Evolutionary conservation across 345 rosid species (phyloP).

Genomic region (Pistacia atlantica): DNA sequence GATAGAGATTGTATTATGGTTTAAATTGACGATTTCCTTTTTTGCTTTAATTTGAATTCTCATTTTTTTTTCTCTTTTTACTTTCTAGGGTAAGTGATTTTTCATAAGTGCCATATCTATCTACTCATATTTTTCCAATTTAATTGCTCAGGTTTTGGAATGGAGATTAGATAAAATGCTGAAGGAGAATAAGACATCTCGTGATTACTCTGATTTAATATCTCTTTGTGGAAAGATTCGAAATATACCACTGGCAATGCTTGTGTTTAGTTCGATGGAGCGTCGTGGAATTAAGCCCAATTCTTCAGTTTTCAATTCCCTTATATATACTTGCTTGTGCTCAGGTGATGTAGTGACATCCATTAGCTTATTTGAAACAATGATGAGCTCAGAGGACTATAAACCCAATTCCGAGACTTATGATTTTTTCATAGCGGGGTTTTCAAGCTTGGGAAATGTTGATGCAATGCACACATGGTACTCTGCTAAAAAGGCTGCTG

Average conservation of each 20-base stretch:
- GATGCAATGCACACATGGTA: conserved; percentile 33
- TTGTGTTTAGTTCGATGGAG: conserved; percentile 43
- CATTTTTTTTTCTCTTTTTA: neutral
- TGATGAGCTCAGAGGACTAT: conserved; percentile 33
- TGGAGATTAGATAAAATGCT: conserved; percentile 45
- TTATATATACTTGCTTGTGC: conserved; percentile 28
- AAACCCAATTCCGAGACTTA: conserved; percentile 36
- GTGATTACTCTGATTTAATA: conserved; percentile 29
- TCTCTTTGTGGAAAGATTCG: conserved; percentile 39
- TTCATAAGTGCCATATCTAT: neutral
- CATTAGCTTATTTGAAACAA: conserved; percentile 41
- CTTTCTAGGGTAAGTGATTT: neutral
- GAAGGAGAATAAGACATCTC: conserved; percentile 22
- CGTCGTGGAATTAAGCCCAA: conserved; percentile 34
- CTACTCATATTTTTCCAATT: neutral
- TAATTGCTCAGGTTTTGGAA: conserved; percentile 35
- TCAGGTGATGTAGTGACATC: conserved; percentile 29
- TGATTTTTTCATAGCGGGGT: conserved; percentile 35
- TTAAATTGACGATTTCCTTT: neutral
- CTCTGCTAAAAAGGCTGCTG: conserved; percentile 34
- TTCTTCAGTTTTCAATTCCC: conserved; percentile 38
- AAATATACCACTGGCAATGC: conserved; percentile 34
- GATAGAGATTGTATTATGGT: too few relatives aligned
- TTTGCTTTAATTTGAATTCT: neutral
- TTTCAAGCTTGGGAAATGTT: conserved; percentile 32